Conservation (phyloP, 2,329 filamentous ascomycete genomes). For the Trichoderma cornu-damae region DNA sequence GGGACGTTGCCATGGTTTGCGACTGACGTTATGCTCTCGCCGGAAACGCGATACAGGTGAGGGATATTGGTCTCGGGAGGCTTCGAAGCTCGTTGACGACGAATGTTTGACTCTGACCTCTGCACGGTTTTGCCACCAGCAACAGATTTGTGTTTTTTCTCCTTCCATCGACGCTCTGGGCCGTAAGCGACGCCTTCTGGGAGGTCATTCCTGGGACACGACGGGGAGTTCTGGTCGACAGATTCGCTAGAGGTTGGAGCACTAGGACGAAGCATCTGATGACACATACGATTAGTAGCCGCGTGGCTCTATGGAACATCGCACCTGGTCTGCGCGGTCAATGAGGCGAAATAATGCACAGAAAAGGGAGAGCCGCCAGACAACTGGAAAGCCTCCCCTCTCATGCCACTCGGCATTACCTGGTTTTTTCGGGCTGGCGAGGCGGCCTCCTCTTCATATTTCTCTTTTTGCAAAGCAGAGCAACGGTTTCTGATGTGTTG, state of each 20-base stretch:
- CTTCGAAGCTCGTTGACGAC: not conserved
- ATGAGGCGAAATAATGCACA: not conserved
- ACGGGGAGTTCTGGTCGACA: not conserved
- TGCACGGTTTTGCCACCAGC: not conserved
- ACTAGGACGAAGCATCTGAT: not conserved
- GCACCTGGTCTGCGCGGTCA: not conserved
- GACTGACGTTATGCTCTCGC: not conserved
- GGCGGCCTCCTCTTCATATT: not conserved
- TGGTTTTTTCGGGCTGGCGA: not conserved
- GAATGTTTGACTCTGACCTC: not conserved
- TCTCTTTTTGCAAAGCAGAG: not conserved
- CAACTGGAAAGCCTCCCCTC: not conserved
- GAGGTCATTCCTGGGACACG: not conserved
- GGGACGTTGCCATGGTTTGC: not conserved
- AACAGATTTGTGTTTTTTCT: too few relatives aligned
- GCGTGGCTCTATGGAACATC: constrained; percentile 12
- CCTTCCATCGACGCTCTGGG: not conserved
- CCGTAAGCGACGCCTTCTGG: not conserved
- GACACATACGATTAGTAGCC: constrained; percentile 1
- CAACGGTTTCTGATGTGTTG: not conserved
- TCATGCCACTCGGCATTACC: not conserved
- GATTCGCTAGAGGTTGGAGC: not conserved
- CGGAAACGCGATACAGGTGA: not conserved
- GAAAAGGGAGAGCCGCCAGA: not conserved
- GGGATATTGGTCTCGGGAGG: not conserved